Evolutionary conservation across 1,284 basidiomycete species (phyloP).

Genomic region (Coriolopsis trogii): DNA sequence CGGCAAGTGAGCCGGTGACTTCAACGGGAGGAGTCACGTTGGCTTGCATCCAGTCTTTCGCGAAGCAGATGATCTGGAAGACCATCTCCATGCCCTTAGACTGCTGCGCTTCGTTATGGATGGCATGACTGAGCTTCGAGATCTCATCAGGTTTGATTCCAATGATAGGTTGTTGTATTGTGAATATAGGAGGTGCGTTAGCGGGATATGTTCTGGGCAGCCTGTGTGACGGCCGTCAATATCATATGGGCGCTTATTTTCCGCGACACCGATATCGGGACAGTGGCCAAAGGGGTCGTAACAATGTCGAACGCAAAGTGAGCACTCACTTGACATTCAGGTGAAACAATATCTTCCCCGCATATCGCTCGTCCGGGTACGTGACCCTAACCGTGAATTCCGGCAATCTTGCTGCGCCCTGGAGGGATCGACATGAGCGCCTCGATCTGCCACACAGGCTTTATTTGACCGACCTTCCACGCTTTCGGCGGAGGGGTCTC

Average conservation of each 20-base stretch:
- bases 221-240: background rate
- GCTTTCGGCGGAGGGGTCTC: conserved; percentile 73
- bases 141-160: conserved; percentile 60
- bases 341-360: conserved; percentile 60
- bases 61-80: conserved; percentile 70
- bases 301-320: background rate
- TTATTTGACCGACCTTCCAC: conserved; percentile 65
- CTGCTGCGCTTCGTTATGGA: conserved; percentile 64
- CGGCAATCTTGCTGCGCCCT: conserved; percentile 68
- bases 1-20: conserved; percentile 66
- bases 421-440: conserved; percentile 18
- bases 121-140: conserved; percentile 52
- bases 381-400: conserved; percentile 75
- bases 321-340: conserved; percentile 66
- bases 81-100: conserved; percentile 71
- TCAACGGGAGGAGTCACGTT: conserved; percentile 62
- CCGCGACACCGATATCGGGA: background rate
- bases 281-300: background rate
- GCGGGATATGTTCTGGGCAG: conserved; percentile 73
- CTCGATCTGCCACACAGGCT: background rate
- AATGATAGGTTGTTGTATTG: conserved; percentile 63
- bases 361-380: conserved; percentile 59
- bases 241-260: conserved; percentile 7
- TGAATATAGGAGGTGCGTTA: conserved; percentile 66
- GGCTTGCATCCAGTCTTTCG: conserved; percentile 69